A percentile compares a stretch with the other conserved stretches of the same genome.
Evolutionary conservation across 768 basidiomycete species (phyloP).

Genomic region (Leccinum olivaceopallidum): DNA sequence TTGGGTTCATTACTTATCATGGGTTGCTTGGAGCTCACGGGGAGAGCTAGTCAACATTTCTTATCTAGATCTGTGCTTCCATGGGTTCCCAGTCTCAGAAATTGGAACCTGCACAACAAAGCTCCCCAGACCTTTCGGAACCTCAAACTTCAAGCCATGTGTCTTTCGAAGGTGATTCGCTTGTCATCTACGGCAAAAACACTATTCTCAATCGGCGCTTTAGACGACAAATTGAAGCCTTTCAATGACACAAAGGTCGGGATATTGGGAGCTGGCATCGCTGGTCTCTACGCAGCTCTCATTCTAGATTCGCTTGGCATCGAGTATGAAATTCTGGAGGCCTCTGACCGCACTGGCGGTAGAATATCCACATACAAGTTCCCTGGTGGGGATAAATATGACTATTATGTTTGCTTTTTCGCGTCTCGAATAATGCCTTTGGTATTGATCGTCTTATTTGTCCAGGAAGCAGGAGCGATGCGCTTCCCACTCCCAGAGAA

Average conservation of each 20-base stretch:
- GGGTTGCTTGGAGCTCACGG: no score
- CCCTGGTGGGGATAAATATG: background rate
- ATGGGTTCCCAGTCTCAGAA: no score
- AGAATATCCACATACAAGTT: background rate
- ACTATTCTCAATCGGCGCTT: background rate
- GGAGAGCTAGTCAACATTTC: no score
- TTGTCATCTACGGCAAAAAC: no score
- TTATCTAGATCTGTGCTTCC: no score
- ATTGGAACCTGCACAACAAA: background rate
- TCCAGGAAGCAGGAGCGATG: background rate
- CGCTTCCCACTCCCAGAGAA: background rate
- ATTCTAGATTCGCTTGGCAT: background rate
- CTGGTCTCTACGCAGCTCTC: background rate
- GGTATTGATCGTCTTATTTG: background rate
- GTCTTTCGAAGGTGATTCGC: background rate
- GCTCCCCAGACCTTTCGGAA: background rate
- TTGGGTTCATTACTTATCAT: no score
- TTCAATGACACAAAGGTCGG: background rate
- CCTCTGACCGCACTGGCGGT: background rate
- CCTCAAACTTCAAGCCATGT: background rate
- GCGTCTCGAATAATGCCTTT: background rate
- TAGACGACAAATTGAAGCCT: background rate
- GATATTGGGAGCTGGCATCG: background rate
- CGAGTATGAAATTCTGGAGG: background rate
- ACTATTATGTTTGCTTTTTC: background rate